A percentile compares a stretch with the other conserved stretches of the same genome.
Conservation (phyloP, 495 filamentous ascomycete species). For the Pseudotulostoma volvatum region DNA sequence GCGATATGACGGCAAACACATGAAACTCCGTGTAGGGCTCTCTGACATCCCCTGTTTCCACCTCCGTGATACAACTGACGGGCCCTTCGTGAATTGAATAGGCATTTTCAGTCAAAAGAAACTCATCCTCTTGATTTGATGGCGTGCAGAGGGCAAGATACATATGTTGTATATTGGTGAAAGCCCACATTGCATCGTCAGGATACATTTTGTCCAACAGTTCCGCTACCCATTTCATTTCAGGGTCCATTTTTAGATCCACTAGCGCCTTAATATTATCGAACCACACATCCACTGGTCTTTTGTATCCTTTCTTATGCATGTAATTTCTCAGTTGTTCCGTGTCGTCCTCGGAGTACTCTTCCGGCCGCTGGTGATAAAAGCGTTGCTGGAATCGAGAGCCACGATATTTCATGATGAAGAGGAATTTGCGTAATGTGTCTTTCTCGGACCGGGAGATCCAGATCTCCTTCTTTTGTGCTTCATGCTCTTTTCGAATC, state of each 20-base stretch:
- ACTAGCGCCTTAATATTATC: slow-evolving; percentile 30
- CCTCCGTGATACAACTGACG: slow-evolving; percentile 5
- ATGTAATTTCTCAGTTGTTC: slow-evolving; percentile 26
- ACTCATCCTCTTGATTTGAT: slow-evolving; percentile 21
- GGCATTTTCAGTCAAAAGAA: slow-evolving; percentile 31
- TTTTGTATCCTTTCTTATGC: slow-evolving; percentile 23
- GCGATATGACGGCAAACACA: slow-evolving; percentile 31
- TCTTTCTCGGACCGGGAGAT: slow-evolving; percentile 25
- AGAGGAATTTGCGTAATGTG: slow-evolving; percentile 34
- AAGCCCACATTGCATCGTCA: slow-evolving; percentile 28
- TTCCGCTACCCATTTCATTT: slow-evolving; percentile 16
- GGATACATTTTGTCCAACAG: slow-evolving; percentile 21
- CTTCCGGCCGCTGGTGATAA: slow-evolving; percentile 16
- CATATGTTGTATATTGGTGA: slow-evolving; percentile 16
- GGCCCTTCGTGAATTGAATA: slow-evolving; percentile 35
- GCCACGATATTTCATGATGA: slow-evolving; percentile 35
- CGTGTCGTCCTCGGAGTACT: slow-evolving; percentile 25
- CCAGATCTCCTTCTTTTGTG: slow-evolving; percentile 10
- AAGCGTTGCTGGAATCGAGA: slow-evolving; percentile 17
- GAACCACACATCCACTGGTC: slow-evolving; percentile 37
- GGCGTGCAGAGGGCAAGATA: slow-evolving; percentile 35
- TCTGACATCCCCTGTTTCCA: slow-evolving; percentile 3
- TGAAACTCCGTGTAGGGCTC: slow-evolving; percentile 22
- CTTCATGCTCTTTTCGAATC: slow-evolving; percentile 16
- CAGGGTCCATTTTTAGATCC: slow-evolving; percentile 27